Evolutionary conservation across 2,329 filamentous ascomycete species (phyloP).

Genomic region (Aspergillus chevalieri): DNA sequence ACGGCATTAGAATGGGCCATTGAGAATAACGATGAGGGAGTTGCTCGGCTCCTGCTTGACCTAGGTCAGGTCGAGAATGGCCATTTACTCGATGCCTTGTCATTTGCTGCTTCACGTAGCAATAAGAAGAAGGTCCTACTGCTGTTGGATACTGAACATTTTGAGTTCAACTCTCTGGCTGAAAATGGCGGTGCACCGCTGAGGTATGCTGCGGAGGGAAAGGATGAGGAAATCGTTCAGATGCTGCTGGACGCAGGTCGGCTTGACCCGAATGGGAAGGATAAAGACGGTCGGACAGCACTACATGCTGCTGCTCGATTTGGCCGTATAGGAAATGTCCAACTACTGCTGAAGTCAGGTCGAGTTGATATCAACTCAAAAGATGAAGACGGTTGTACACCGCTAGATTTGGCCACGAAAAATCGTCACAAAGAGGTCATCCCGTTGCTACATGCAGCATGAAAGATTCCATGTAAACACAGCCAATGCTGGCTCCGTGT

Average conservation of each 20-base stretch:
- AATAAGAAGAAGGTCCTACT: constrained; percentile 11
- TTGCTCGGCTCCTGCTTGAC: constrained; percentile 6
- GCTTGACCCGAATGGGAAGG: constrained; percentile 13
- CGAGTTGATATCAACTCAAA: not conserved
- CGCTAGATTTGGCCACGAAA: not conserved
- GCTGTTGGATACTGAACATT: constrained; percentile 10
- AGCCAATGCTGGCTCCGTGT: not conserved
- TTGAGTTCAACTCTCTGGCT: constrained; percentile 6
- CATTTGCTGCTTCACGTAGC: not conserved
- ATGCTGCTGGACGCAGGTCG: constrained; percentile 19
- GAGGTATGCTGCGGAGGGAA: constrained; percentile 13
- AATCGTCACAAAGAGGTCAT: not conserved
- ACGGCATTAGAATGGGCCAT: not conserved
- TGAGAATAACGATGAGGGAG: constrained; percentile 5
- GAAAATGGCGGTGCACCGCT: constrained; percentile 12
- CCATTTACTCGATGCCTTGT: too few species aligned
- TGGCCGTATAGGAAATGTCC: constrained; percentile 14
- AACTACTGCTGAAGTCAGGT: constrained; percentile 10
- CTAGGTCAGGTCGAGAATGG: too few species aligned
- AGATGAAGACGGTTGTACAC: not conserved
- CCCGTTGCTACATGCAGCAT: not conserved
- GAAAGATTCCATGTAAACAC: not conserved
- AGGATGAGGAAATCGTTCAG: constrained; percentile 17
- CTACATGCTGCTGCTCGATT: constrained; percentile 18
- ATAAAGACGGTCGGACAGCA: constrained; percentile 13